Base-by-base conservation (phyloP, 2,329 filamentous ascomycete species). In the Orbilia javanica region DNA sequence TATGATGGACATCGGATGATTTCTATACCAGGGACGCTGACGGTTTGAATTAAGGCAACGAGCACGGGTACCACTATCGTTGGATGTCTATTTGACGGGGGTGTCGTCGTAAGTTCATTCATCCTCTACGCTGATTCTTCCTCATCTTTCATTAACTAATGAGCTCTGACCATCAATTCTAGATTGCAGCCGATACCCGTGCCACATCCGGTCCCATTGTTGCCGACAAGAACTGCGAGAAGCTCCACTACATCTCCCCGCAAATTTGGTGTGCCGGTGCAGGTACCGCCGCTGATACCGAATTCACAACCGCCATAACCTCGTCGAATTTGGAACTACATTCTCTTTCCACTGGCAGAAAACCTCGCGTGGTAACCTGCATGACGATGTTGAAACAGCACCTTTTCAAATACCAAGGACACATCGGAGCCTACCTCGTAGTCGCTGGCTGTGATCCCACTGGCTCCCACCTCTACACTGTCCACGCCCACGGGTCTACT, bases 211-310 rank as follows among this genome's bases (percentile, higher is more conserved):
- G 96, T 39, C 94, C 96, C 81, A 99, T 99, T 86, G 96, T 99
- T 82, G 96, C 96, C 86, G 96, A 99, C 90, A 99, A 99, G 93
- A 99, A 99, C 89, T 98, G 96, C 88, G 95, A 99, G 87, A 99
- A 99, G 88, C 91, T 99, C 80, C 96, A 99, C 87, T 99, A 96
- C 88, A 99, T 99, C 85, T 89, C 96, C 50, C 95, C 96, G 77
- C 94, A 97, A 86, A 99, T 99, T 86, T 99, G 96, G 96, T 99
- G 96, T 86, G 96, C 96, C 8, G 96, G 81, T 82, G 96, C 96
- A 81, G 96, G 96, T 85, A 99, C 96, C 64, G 96, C 96, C 79
- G 96, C 96, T 83, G 96, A 99, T 65, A 82, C 81, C 20, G 96
- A 99, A 87, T 99, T 99, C 88, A 99, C 96, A 82, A 99, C 96